Evolutionary conservation across 2,329 filamentous ascomycete genomes (phyloP).

Genomic region (Pyricularia pennisetigena): DNA sequence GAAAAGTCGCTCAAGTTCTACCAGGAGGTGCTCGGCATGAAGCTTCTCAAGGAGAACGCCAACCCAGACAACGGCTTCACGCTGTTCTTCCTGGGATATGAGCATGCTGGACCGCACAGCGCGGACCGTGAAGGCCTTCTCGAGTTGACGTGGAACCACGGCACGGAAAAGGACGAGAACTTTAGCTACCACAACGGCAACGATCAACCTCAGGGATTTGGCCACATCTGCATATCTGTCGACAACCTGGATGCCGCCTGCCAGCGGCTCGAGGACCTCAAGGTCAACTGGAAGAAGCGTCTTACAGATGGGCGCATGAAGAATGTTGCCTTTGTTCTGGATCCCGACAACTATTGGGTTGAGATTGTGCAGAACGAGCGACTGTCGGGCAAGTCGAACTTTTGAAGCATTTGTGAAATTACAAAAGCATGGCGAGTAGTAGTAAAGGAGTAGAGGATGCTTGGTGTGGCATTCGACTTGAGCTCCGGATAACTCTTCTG

Average conservation of each 20-base stretch:
- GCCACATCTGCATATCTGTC: conserved; percentile 84
- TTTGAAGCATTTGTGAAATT: conserved; percentile 21
- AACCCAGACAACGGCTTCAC: conserved; percentile 67
- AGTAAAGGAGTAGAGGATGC: neutral
- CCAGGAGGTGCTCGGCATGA: conserved; percentile 84
- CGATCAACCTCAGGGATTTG: conserved; percentile 82
- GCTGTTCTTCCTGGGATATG: conserved; percentile 86
- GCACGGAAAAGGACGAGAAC: conserved; percentile 61
- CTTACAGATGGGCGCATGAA: conserved; percentile 89
- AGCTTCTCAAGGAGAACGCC: conserved; percentile 63
- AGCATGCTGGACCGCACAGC: conserved; percentile 40
- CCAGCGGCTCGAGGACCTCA: conserved; percentile 69
- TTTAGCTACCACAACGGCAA: conserved; percentile 94
- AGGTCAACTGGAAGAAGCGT: conserved; percentile 89
- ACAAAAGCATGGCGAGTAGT: neutral
- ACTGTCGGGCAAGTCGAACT: conserved; percentile 43
- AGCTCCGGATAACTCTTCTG: neutral
- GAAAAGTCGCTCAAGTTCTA: conserved; percentile 71
- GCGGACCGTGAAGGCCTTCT: conserved; percentile 69
- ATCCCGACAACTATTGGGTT: conserved; percentile 77
- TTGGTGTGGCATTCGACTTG: neutral
- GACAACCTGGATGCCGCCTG: conserved; percentile 87
- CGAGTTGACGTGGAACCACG: conserved; percentile 80
- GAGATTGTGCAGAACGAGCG: conserved; percentile 72
- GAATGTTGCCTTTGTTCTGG: conserved; percentile 84